These are phyloP conservation scores for Xylariaceae sp. DNA, from an alignment of 2,329 filamentous ascomycete species.

Conservation along the genomic window DNA sequence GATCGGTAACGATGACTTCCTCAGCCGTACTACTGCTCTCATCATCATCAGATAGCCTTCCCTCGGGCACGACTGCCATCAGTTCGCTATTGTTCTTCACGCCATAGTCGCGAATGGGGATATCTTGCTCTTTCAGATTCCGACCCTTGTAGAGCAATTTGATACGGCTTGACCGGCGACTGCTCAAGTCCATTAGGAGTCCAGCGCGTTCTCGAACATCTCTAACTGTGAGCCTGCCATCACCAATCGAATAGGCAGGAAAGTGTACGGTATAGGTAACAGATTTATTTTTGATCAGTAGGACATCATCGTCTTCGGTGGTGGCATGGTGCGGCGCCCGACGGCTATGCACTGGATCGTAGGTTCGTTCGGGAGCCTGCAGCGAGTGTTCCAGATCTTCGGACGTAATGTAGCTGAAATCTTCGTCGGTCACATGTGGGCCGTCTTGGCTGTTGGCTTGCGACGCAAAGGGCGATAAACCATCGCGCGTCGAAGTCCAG, in stretches of 20 bases:
- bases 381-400: constrained; percentile 66
- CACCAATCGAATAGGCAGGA: constrained; percentile 76
- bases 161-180: constrained; percentile 58
- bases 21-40: constrained; percentile 53
- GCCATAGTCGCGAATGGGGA: constrained; percentile 63
- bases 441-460: constrained; percentile 51
- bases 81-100: constrained; percentile 69
- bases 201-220: constrained; percentile 73
- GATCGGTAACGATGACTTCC: constrained; percentile 53
- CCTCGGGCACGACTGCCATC: constrained; percentile 63
- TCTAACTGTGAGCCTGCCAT: constrained; percentile 71
- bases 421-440: constrained; percentile 73
- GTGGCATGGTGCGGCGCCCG: constrained; percentile 43
- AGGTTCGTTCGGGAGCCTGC: constrained; percentile 47
- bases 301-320: constrained; percentile 72
- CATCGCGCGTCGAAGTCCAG: constrained; percentile 54
- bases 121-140: constrained; percentile 69
- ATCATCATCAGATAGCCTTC: constrained; percentile 48
- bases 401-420: constrained; percentile 84
- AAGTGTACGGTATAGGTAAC: constrained; percentile 74
- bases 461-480: constrained; percentile 60
- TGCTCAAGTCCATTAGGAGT: constrained; percentile 68
- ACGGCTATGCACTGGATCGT: constrained; percentile 48
- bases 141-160: constrained; percentile 78
- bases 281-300: constrained; percentile 73